phyloP scores from a whole-genome alignment of 441 rosid species.

The Erodium texanum region DNA sequence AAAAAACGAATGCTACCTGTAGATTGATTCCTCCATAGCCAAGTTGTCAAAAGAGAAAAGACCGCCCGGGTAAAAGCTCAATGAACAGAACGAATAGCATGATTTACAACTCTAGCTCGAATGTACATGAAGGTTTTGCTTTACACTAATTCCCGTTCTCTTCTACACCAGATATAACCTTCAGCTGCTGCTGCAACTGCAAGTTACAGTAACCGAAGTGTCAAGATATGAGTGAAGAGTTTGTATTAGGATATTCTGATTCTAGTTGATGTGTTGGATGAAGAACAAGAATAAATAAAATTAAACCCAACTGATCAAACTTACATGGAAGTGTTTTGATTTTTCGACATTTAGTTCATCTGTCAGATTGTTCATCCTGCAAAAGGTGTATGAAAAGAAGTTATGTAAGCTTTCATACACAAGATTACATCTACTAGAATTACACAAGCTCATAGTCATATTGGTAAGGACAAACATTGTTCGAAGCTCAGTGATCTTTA shows the following conservation, averaged over 20 bases:
- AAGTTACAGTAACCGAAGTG: conserved; percentile 13
- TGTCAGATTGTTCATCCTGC: conserved; percentile 63
- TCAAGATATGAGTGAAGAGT: too few species aligned
- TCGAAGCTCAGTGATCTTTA: conserved; percentile 63
- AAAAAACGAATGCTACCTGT: conserved; percentile 1
- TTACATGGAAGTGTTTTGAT: conserved; percentile 61
- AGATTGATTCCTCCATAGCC: conserved; percentile 8
- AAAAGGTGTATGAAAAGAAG: conserved; percentile 11
- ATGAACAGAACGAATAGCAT: conserved; percentile 6
- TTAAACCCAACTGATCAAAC: conserved; percentile 18
- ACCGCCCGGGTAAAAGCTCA: neutral
- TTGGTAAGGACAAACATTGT: conserved; percentile 36
- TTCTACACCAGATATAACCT: conserved; percentile 39
- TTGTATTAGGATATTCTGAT: too few species aligned
- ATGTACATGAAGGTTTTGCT: conserved; percentile 22
- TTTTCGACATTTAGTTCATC: conserved; percentile 71
- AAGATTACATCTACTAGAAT: neutral
- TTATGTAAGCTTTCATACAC: conserved; percentile 5
- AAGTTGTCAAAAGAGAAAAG: conserved; percentile 6
- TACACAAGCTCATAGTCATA: conserved; percentile 9
- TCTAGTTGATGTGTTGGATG: too few species aligned
- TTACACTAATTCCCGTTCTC: conserved; percentile 40
- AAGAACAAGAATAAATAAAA: neutral
- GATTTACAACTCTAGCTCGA: conserved; percentile 27
- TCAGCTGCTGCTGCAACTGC: conserved; percentile 79